Conservation (phyloP, 2,329 filamentous ascomycete genomes). For the Keithomyces neogunnii region DNA sequence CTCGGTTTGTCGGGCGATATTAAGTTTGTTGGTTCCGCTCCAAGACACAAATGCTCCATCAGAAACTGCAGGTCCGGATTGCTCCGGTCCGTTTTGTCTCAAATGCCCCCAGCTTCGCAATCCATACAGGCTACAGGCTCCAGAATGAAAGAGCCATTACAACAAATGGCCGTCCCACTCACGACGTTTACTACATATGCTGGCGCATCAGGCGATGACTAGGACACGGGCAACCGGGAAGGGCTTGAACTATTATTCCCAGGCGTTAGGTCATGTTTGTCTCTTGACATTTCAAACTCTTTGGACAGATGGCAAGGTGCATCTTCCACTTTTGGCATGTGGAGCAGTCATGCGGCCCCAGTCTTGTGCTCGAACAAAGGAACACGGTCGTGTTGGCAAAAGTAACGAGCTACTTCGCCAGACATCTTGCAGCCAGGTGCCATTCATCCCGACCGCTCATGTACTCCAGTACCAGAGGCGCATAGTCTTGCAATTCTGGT, state of each 20-base stretch:
- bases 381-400: no score
- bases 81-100: no score
- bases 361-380: no score
- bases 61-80: no score
- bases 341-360: neutral
- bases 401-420: no score
- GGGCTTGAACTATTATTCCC: neutral
- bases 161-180: neutral
- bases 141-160: neutral
- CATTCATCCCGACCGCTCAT: neutral
- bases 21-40: no score
- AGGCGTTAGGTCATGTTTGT: neutral
- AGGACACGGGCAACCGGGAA: neutral
- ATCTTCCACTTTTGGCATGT: neutral
- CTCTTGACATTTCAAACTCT: neutral
- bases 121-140: no score
- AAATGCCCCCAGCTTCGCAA: no score
- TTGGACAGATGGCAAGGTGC: neutral
- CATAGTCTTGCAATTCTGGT: neutral
- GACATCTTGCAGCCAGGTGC: no score
- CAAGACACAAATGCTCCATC: no score
- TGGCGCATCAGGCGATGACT: neutral
- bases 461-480: neutral
- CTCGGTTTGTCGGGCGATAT: no score
- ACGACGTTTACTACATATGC: neutral